phyloP scores from a whole-genome alignment of 1,284 basidiomycete genomes.

The Leccinum glutinopallens region DNA sequence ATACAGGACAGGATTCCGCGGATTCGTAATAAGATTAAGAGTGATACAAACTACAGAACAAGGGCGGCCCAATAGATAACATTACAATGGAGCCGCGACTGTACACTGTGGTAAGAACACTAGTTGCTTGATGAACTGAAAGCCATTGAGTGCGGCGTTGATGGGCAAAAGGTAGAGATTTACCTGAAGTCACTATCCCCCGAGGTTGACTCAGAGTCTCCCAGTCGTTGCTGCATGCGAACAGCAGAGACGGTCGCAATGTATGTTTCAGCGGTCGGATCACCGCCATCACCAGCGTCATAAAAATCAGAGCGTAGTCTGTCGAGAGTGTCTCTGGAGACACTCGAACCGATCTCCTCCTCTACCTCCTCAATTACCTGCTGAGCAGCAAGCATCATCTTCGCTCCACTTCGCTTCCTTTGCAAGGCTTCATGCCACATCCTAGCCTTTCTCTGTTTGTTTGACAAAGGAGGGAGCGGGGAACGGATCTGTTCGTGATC shows the following conservation, averaged over 20 bases:
- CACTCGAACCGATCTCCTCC: conserved; percentile 3
- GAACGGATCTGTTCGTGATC: background rate
- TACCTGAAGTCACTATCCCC: background rate
- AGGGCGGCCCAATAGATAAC: background rate
- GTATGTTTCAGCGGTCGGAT: background rate
- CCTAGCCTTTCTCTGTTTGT: conserved; percentile 2
- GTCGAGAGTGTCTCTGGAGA: background rate
- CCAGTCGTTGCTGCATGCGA: background rate
- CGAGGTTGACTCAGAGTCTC: background rate
- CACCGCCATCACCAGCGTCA: background rate
- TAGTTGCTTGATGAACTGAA: background rate
- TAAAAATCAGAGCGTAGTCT: background rate
- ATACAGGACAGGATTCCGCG: too few species aligned
- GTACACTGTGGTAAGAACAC: background rate
- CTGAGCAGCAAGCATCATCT: conserved; percentile 5
- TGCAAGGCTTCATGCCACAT: conserved; percentile 2
- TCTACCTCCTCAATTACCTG: background rate
- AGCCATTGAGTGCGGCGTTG: background rate
- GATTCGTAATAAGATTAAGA: too few species aligned
- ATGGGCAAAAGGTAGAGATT: background rate
- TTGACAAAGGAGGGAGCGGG: background rate
- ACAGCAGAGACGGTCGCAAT: background rate
- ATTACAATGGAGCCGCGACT: background rate
- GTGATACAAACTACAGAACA: background rate
- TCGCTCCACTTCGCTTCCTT: background rate